Evolutionary conservation across 2,329 filamentous ascomycete genomes (phyloP).

Genomic region (Pseudovirgaria hyperparasitica): DNA sequence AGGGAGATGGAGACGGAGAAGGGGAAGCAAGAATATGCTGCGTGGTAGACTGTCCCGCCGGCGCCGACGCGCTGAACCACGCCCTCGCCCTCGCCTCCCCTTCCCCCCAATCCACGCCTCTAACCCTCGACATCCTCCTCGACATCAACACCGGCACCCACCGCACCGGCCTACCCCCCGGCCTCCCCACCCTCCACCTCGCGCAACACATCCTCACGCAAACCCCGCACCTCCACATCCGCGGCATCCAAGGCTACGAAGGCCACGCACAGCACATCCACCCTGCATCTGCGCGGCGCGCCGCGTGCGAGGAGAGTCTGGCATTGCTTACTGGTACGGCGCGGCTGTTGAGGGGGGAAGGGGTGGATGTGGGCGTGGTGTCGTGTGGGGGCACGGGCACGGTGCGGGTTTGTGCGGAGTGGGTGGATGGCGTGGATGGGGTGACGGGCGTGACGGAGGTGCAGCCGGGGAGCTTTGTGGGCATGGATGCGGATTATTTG

Average conservation of each 20-base stretch:
- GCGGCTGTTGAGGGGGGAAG: conserved; percentile 26
- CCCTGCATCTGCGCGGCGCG: conserved; percentile 27
- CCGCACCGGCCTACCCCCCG: conserved; percentile 35
- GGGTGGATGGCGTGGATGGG: no score
- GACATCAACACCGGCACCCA: conserved; percentile 40
- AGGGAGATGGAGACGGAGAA: no score
- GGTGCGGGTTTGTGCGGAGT: conserved; percentile 38
- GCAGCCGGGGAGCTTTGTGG: conserved; percentile 43
- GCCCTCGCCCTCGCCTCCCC: no score
- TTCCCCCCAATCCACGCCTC: conserved; percentile 18
- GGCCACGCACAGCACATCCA: conserved; percentile 42
- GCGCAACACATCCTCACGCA: conserved; percentile 26
- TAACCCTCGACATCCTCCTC: conserved; percentile 28
- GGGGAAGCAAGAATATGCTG: no score
- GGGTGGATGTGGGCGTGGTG: conserved; percentile 35
- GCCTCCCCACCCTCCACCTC: conserved; percentile 27
- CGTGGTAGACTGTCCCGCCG: conserved; percentile 36
- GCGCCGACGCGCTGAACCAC: conserved; percentile 33
- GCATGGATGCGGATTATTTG: conserved; percentile 46
- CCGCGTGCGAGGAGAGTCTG: conserved; percentile 35
- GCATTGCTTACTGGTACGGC: conserved; percentile 31
- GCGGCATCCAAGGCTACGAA: conserved; percentile 41
- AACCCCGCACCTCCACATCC: conserved; percentile 28
- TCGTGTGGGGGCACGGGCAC: conserved; percentile 42
- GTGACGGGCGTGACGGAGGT: conserved; percentile 41